Evolutionary conservation across 2,329 filamentous ascomycete genomes (phyloP).

Genomic region (Macrophomina pseudophaseolina): DNA sequence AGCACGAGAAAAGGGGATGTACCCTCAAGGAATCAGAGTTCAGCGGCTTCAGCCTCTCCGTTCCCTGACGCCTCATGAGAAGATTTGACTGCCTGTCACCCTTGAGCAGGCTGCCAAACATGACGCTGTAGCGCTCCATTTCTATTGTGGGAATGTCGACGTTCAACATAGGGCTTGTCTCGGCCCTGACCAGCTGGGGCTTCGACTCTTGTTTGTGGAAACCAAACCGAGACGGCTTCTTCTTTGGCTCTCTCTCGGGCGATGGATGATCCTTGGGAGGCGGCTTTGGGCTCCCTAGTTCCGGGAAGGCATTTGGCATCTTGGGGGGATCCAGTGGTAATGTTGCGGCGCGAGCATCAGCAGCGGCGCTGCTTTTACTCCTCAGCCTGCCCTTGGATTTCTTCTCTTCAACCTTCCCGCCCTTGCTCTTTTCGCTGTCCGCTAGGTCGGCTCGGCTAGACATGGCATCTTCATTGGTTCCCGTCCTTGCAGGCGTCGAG

Average conservation of each 20-base stretch:
- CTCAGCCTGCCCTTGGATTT: slow-evolving; percentile 17
- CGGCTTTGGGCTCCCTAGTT: slow-evolving; percentile 34
- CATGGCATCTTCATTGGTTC: slow-evolving; percentile 14
- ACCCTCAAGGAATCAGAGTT: slow-evolving; percentile 42
- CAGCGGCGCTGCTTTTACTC: slow-evolving; percentile 26
- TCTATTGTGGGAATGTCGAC: slow-evolving; percentile 80
- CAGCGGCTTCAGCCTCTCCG: slow-evolving; percentile 41
- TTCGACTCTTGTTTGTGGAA: slow-evolving; percentile 27
- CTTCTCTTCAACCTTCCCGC: slow-evolving; percentile 15
- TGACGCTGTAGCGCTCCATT: slow-evolving; percentile 90
- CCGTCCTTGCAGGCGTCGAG: neutral
- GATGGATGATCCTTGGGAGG: slow-evolving; percentile 29
- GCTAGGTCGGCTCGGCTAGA: slow-evolving; percentile 19
- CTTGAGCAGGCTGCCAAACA: slow-evolving; percentile 80
- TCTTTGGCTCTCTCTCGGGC: slow-evolving; percentile 6
- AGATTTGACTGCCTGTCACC: slow-evolving; percentile 39
- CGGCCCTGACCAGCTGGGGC: slow-evolving; percentile 7
- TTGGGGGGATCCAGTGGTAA: slow-evolving; percentile 31
- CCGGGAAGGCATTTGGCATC: slow-evolving; percentile 29
- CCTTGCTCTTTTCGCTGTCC: slow-evolving; percentile 35
- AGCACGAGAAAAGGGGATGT: slow-evolving; percentile 25
- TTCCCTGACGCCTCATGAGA: slow-evolving; percentile 42
- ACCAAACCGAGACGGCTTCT: slow-evolving; percentile 14
- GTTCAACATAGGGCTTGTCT: slow-evolving; percentile 57
- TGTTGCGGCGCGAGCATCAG: slow-evolving; percentile 33